Percentiles rank a stretch among this genome's conserved stretches.
Evolutionary conservation across 192 early-diverging fungal genomes (phyloP).

Genomic region (Dissophora globulifera): DNA sequence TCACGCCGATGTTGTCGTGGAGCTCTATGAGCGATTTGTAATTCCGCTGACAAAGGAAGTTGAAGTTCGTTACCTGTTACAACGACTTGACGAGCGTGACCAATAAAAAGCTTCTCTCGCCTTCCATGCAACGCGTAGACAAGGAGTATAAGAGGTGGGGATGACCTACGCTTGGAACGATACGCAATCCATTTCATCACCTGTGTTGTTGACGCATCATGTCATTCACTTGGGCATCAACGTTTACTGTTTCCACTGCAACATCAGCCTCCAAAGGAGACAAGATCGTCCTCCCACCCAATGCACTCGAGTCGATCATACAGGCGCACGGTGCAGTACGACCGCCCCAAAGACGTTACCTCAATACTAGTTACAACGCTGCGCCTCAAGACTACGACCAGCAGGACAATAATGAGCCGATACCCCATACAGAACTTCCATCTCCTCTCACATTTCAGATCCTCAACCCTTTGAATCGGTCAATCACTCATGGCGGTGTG

Average conservation of each 20-base stretch:
- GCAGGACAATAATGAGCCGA: too few species aligned
- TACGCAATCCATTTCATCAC: too few species aligned
- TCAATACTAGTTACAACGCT: slow-evolving; percentile 24
- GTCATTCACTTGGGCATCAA: slow-evolving; percentile 48
- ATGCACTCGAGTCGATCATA: slow-evolving; percentile 61
- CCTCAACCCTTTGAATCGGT: slow-evolving; percentile 56
- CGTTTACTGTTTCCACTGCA: slow-evolving; percentile 38
- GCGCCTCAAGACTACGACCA: too few species aligned
- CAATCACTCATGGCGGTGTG: slow-evolving; percentile 70
- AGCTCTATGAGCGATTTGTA: slow-evolving; percentile 94
- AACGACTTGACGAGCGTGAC: slow-evolving; percentile 53
- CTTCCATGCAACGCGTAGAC: too few species aligned
- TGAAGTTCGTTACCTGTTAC: slow-evolving; percentile 92
- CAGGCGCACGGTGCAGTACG: slow-evolving; percentile 33
- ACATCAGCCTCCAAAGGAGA: slow-evolving; percentile 59
- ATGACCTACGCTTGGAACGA: too few species aligned
- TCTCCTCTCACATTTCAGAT: slow-evolving; percentile 71
- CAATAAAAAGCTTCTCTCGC: neutral
- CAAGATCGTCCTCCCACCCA: slow-evolving; percentile 64
- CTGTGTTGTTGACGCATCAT: too few species aligned
- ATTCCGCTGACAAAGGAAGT: slow-evolving; percentile 98
- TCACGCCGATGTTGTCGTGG: slow-evolving; percentile 84
- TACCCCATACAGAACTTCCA: slow-evolving; percentile 52
- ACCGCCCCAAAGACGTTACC: neutral
- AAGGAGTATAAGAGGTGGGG: too few species aligned